Base-by-base conservation (phyloP, 1,284 basidiomycete genomes). In the Meira miltonrushii region DNA sequence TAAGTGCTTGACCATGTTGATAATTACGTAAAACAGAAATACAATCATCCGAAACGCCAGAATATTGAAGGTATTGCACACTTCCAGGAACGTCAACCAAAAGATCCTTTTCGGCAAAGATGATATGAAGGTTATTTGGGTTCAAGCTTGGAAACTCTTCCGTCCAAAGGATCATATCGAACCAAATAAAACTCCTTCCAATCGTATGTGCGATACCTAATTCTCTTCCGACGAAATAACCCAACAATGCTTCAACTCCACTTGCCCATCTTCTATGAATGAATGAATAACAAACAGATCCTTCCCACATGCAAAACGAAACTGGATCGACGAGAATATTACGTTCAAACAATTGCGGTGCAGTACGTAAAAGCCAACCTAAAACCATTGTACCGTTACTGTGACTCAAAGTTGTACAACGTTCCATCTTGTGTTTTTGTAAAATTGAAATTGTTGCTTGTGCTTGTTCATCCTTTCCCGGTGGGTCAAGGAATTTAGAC, bases 161-260 rank as follows among this genome's bases (percentile, higher is more conserved):
- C 10, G 54, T 50, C 65, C 65, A 67, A 15, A 67, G 55, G 25
- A 47, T 17, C 58, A 64, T 63, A 23, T 60, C 58, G 28, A 33
- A 46, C 62, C 62, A 66, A 19, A 52, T 25, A 57, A 66, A 66
- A 23, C 44, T 49, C 6, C 64, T 41, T 13, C 53, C 59, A 41
- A 66, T 66, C 7, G 59, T 66, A 19, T 51, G 47, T 7, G 59
- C 62, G 1, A 62, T 44, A 7, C 62, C 59, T 8, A 67, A n/a
- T 50, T 67, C 65, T 13, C 65, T 46, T 6, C 55, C 60, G n/a
- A 67, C 65, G 46, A 64, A 67, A 54, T 67, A 67, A 15, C 62
- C 62, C 11, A 67, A 55, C 13, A 67, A 60, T 10, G 57, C 60
- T 39, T 67, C 65, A 51, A 67, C 47, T 2, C 47, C 55, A 25